These are phyloP conservation scores for Pseudocercospora cruenta DNA, from an alignment of 2,329 filamentous ascomycete species.

Conservation along the genomic window DNA sequence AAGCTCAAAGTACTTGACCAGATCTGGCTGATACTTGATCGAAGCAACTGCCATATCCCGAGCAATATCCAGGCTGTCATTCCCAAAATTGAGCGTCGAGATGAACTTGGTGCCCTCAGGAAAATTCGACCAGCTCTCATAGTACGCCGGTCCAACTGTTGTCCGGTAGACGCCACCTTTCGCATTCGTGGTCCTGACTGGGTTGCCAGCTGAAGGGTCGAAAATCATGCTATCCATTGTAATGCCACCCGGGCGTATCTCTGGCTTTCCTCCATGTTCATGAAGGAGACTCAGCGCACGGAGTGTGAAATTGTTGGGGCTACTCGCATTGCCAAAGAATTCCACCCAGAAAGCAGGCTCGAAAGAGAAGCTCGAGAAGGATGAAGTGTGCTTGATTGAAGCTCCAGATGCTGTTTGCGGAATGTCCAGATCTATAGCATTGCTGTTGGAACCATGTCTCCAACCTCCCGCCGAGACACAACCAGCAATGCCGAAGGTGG, in stretches of 20 bases:
- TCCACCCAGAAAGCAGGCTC: conserved; percentile 40
- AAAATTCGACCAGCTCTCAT: conserved; percentile 38
- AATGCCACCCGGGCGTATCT: conserved; percentile 36
- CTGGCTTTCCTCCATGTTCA: conserved; percentile 34
- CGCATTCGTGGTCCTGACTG: conserved; percentile 31
- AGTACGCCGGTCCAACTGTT: conserved; percentile 36
- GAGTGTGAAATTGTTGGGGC: conserved; percentile 35
- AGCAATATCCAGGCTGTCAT: conserved; percentile 35
- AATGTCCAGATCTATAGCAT: conserved; percentile 19
- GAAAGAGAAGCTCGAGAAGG: conserved; percentile 36
- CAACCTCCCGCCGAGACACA: background rate
- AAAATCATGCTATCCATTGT: conserved; percentile 40
- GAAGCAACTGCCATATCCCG: conserved; percentile 35
- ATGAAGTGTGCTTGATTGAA: conserved; percentile 33
- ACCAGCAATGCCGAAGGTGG: background rate
- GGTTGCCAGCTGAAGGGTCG: conserved; percentile 28
- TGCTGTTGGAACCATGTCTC: background rate
- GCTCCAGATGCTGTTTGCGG: conserved; percentile 26
- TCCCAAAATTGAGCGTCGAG: conserved; percentile 38
- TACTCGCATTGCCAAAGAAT: conserved; percentile 35
- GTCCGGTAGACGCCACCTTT: conserved; percentile 36
- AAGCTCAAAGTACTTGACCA: conserved; percentile 35
- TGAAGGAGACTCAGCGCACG: conserved; percentile 31
- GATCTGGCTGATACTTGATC: conserved; percentile 32
- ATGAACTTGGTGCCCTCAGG: conserved; percentile 35